A percentile compares a stretch with the other conserved stretches of the same genome.
These are phyloP conservation scores for Pyrrhoderma lamaoense DNA, from an alignment of 1,284 basidiomycete species.

Conservation along the genomic window DNA sequence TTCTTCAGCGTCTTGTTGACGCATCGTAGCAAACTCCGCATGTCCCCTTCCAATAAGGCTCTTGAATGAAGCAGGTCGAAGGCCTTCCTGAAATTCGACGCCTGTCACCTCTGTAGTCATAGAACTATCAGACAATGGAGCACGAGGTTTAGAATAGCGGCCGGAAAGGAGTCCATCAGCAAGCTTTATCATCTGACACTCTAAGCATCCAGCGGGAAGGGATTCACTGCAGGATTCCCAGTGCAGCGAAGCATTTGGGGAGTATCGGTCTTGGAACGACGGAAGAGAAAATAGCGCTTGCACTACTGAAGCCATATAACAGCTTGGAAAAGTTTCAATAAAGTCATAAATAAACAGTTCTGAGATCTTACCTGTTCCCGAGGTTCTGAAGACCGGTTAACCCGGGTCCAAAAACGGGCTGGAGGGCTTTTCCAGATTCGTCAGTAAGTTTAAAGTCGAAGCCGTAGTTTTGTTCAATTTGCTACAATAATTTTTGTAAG, in stretches of 20 bases:
- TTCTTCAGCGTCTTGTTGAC: constrained; percentile 95
- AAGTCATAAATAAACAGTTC: not conserved
- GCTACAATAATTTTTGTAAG: constrained; percentile 36
- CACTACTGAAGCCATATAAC: constrained; percentile 94
- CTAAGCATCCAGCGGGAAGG: constrained; percentile 80
- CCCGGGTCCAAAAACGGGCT: constrained; percentile 85
- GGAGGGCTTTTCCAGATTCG: constrained; percentile 84
- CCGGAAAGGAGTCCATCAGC: constrained; percentile 91
- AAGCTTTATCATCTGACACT: constrained; percentile 93
- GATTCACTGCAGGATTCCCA: constrained; percentile 58
- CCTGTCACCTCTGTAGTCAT: constrained; percentile 21
- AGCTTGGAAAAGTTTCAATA: constrained; percentile 43
- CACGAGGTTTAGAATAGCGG: constrained; percentile 72
- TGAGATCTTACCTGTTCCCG: constrained; percentile 69
- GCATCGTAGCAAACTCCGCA: constrained; percentile 93
- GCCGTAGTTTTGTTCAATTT: constrained; percentile 94
- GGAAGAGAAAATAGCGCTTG: constrained; percentile 84
- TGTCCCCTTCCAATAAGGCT: constrained; percentile 88
- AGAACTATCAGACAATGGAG: constrained; percentile 24
- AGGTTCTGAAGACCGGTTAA: constrained; percentile 89
- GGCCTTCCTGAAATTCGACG: constrained; percentile 78
- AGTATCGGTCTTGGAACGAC: constrained; percentile 73
- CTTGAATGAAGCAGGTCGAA: constrained; percentile 85
- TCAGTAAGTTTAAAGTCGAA: constrained; percentile 93
- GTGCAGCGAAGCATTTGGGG: constrained; percentile 48